Evolutionary conservation across 106 monocot species (phyloP).

Genomic region (Cymbidium sinense): DNA sequence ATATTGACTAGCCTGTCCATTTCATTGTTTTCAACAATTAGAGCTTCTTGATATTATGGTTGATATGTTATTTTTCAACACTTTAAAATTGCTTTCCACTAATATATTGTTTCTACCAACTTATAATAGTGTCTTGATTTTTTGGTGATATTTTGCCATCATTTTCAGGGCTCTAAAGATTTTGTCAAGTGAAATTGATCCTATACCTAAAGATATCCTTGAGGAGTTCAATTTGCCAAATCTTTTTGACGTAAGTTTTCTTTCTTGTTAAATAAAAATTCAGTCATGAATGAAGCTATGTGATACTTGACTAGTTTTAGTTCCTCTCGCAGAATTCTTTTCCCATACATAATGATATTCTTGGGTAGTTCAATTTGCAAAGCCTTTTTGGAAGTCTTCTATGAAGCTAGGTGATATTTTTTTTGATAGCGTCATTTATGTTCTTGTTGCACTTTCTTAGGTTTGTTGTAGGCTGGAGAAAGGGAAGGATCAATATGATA

Average conservation of each 20-base stretch:
- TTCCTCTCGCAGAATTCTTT: neutral
- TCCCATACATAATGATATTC: neutral
- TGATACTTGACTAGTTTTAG: neutral
- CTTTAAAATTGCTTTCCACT: neutral
- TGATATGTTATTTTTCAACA: neutral
- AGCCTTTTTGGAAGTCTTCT: neutral
- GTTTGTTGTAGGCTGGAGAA: neutral
- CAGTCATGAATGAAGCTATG: neutral
- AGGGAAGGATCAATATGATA: neutral
- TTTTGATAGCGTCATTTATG: neutral
- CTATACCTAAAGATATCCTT: slow-evolving; percentile 63
- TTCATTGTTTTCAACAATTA: neutral
- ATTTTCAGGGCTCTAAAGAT: slow-evolving; percentile 59
- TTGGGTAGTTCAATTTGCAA: neutral
- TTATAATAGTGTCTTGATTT: neutral
- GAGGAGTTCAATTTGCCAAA: slow-evolving; percentile 71
- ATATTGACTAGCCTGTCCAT: neutral
- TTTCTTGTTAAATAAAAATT: neutral
- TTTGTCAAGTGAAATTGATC: slow-evolving; percentile 69
- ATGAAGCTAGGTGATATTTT: neutral
- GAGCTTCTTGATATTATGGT: neutral
- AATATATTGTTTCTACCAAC: neutral
- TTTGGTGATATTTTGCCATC: neutral
- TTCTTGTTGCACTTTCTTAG: neutral
- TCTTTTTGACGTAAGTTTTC: slow-evolving; percentile 70